phyloP scores from a whole-genome alignment of 768 basidiomycete genomes.

The Hypsizygus marmoreus region DNA sequence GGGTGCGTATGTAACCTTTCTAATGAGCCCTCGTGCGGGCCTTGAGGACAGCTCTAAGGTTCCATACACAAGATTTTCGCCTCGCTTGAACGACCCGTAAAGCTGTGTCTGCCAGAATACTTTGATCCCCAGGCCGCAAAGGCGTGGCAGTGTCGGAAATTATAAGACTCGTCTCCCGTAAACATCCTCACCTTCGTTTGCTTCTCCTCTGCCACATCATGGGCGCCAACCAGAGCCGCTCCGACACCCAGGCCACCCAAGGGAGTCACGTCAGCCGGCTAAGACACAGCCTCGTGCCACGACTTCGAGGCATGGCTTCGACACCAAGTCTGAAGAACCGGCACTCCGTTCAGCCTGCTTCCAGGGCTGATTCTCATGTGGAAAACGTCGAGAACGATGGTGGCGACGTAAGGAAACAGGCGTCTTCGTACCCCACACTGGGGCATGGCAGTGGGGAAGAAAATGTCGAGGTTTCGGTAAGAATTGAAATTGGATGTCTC shows the following conservation, averaged over 20 bases:
- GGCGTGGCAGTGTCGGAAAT: slow-evolving; percentile 13
- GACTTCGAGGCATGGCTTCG: slow-evolving; percentile 11
- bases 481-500: slow-evolving; percentile 5
- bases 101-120: slow-evolving; percentile 1
- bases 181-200: background rate
- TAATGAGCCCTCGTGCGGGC: slow-evolving; percentile 6
- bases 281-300: slow-evolving; percentile 13
- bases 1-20: too few species aligned
- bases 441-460: background rate
- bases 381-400: background rate
- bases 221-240: slow-evolving; percentile 34
- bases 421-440: background rate
- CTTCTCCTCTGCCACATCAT: slow-evolving; percentile 17
- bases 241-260: slow-evolving; percentile 15
- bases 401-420: background rate
- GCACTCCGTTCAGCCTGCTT: background rate
- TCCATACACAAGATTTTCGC: too few species aligned
- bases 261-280: slow-evolving; percentile 22
- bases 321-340: slow-evolving; percentile 1
- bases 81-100: background rate
- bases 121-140: slow-evolving; percentile 4
- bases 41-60: background rate
- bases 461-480: slow-evolving; percentile 5
- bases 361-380: too few species aligned
- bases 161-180: slow-evolving; percentile 4